Evolutionary conservation across 192 early-diverging fungal genomes (phyloP), one percentile per base, ranked within the genome.

Genomic region (Helicostylum pulchrum): DNA sequence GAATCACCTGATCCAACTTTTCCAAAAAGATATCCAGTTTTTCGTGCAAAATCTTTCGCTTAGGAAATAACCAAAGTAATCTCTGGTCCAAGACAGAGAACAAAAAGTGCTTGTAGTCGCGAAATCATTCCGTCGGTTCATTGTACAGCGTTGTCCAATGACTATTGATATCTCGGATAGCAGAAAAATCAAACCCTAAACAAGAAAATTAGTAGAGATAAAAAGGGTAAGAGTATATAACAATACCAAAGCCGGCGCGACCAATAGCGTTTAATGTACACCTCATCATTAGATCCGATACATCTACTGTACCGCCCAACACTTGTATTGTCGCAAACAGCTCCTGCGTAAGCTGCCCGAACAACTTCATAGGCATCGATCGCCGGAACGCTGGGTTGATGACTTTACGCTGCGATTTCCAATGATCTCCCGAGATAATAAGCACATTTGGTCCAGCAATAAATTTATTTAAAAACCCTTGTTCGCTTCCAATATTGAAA

Each of bases 81-180:
- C 23, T 36, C n/a, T 65, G 55, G 20, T 85, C 85, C 12, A 87
- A 72, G 66, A 71, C 71, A 21, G 78, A 79, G 32, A 87, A 81
- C 56, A 84, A 68, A 26, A 76, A 74, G 63, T 76, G 81, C 11
- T 81, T 32, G 1, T 79, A 78, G 39, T 26, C 26, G 26, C 26
- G 26, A 26, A 26, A 26, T 26, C 26, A 0, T 26, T 26, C 26
- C 0, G 26, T 26, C 1, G 2, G 26, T 26, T 26, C 26, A 26
- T 26, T 26, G 2, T 26, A 26, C 26, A 26, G 26, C 0, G 26
- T 26, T 2, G 26, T 26, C 26, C 26, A 26, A 26, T 26, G 26
- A 26, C 26, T 26, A 2, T 26, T 26, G 26, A 0, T 26, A 26
- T 26, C 26, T 2, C 26, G 26, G 26, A 26, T 26, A 2, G 26